phyloP scores from a whole-genome alignment of 768 basidiomycete species.

The Stropharia rugosoannulata region DNA sequence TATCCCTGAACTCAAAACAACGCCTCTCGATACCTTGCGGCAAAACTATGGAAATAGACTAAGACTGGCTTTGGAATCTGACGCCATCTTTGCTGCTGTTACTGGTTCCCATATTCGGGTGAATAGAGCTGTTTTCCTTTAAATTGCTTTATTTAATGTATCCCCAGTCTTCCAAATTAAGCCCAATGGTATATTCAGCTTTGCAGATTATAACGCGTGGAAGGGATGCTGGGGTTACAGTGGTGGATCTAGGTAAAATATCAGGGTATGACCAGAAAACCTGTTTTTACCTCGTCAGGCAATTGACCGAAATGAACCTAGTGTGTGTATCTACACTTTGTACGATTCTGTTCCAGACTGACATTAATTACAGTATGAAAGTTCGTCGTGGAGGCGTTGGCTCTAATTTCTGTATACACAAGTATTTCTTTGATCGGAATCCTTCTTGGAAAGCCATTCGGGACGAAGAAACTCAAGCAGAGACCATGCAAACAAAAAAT shows the following conservation, averaged over 20 bases:
- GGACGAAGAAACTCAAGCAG: slow-evolving; percentile 62
- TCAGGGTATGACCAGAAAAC: slow-evolving; percentile 89
- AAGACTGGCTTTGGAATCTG: slow-evolving; percentile 73
- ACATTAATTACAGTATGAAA: slow-evolving; percentile 51
- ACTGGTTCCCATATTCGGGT: slow-evolving; percentile 87
- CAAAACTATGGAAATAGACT: slow-evolving; percentile 59
- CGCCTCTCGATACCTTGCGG: slow-evolving; percentile 55
- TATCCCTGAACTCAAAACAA: slow-evolving; percentile 54
- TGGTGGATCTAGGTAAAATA: slow-evolving; percentile 72
- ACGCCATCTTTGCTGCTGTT: slow-evolving; percentile 73
- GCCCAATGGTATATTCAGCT: slow-evolving; percentile 81
- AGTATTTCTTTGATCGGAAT: slow-evolving; percentile 77
- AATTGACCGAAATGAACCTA: slow-evolving; percentile 69
- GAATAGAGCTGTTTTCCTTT: slow-evolving; percentile 23
- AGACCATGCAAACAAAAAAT: slow-evolving; percentile 25
- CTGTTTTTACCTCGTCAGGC: slow-evolving; percentile 82
- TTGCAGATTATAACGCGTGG: slow-evolving; percentile 85
- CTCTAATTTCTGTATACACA: slow-evolving; percentile 78
- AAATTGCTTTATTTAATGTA: slow-evolving; percentile 2
- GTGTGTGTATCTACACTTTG: slow-evolving; percentile 47
- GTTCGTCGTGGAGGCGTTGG: slow-evolving; percentile 77
- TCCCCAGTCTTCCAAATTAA: slow-evolving; percentile 71
- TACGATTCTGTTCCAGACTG: background rate
- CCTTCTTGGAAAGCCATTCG: slow-evolving; percentile 76
- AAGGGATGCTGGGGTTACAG: slow-evolving; percentile 73